A percentile compares a stretch with the other conserved stretches of the same genome.
phyloP scores from a whole-genome alignment of 257 asterid genomes.

The Paulownia fortunei region DNA sequence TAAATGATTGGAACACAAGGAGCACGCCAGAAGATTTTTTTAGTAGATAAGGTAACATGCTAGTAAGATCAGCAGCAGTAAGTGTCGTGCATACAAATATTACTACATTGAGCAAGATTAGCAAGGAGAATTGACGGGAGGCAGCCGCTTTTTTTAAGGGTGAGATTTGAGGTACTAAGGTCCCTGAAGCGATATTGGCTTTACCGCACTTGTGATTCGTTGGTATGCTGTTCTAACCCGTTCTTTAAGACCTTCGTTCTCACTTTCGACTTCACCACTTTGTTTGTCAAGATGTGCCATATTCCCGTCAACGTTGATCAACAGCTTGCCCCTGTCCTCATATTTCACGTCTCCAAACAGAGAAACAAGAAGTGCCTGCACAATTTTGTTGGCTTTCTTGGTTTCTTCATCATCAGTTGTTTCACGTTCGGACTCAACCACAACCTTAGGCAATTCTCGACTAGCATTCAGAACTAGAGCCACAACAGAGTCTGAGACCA shows the following conservation, averaged over 20 bases:
- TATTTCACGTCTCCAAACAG: constrained; percentile 85
- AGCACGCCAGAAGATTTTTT: too few species aligned
- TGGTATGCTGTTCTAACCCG: constrained; percentile 76
- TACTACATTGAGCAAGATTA: too few species aligned
- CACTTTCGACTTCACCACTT: constrained; percentile 83
- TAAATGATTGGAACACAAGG: too few species aligned
- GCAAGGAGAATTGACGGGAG: too few species aligned
- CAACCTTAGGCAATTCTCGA: constrained; percentile 60
- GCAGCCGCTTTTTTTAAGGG: background rate
- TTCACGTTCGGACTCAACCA: constrained; percentile 60
- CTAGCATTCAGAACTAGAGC: constrained; percentile 85
- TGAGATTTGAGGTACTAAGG: constrained; percentile 28
- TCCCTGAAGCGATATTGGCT: constrained; percentile 79
- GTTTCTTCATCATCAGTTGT: constrained; percentile 56
- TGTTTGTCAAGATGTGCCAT: constrained; percentile 75
- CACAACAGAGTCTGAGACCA: constrained; percentile 93
- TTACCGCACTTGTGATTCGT: constrained; percentile 72
- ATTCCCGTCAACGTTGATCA: constrained; percentile 75
- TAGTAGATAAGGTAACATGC: too few species aligned
- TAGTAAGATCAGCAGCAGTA: too few species aligned
- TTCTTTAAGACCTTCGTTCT: constrained; percentile 80
- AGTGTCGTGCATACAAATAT: too few species aligned
- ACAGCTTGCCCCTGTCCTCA: constrained; percentile 68
- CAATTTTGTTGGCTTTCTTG: constrained; percentile 74
- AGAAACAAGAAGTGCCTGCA: constrained; percentile 84